These are phyloP conservation scores for Jackrogersella minutella DNA, from an alignment of 495 filamentous ascomycete genomes.

Conservation along the genomic window DNA sequence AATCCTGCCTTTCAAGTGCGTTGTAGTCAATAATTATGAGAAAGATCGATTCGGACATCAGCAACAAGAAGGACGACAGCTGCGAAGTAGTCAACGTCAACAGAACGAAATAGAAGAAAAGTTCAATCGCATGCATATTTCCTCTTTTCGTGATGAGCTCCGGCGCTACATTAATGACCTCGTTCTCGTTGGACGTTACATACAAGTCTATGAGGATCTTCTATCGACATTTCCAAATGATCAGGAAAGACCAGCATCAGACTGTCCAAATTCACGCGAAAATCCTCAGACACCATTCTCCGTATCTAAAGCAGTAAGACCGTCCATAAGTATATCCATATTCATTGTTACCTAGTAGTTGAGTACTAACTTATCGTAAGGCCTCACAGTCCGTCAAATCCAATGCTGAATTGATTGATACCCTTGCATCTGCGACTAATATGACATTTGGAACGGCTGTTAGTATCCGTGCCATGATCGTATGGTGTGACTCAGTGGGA, in stretches of 20 bases:
- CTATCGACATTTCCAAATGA: neutral
- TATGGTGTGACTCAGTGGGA: neutral
- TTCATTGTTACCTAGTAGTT: neutral
- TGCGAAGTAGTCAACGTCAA: neutral
- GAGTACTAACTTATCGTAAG: slow-evolving; percentile 10
- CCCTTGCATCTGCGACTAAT: neutral
- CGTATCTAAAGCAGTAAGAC: slow-evolving; percentile 14
- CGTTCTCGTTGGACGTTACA: slow-evolving; percentile 12
- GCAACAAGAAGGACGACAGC: neutral
- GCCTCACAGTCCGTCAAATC: slow-evolving; percentile 9
- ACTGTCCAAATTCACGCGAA: neutral
- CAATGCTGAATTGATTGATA: slow-evolving; percentile 26
- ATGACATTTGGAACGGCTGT: neutral
- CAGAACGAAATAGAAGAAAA: slow-evolving; percentile 5
- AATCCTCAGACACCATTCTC: slow-evolving; percentile 14
- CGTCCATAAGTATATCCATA: no score
- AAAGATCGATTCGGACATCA: neutral
- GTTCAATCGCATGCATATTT: neutral
- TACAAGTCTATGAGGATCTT: slow-evolving; percentile 20
- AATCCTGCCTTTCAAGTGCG: slow-evolving; percentile 1
- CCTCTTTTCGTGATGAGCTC: neutral
- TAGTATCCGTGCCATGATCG: slow-evolving; percentile 2
- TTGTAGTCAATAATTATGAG: neutral
- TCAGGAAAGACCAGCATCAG: neutral
- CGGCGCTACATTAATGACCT: neutral